phyloP scores from a whole-genome alignment of 2,329 filamentous ascomycete species.

The Aspergillaceae sp. region DNA sequence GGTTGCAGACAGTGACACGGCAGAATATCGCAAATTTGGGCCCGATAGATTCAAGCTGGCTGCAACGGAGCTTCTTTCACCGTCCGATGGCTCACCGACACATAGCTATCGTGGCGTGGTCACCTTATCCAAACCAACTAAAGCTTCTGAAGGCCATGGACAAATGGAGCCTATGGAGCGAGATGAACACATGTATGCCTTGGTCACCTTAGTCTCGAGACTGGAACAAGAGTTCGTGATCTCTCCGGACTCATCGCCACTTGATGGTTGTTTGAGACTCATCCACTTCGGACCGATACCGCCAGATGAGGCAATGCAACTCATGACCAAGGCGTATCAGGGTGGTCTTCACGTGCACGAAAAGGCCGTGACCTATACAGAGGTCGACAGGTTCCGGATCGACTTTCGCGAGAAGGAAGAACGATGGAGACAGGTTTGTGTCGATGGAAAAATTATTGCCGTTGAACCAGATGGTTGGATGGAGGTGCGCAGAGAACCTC shows the following conservation, averaged over 20 bases:
- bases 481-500: conserved; percentile 42
- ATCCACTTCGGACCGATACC: conserved; percentile 64
- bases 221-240: conserved; percentile 76
- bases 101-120: conserved; percentile 52
- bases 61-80: conserved; percentile 63
- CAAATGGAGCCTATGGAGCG: conserved; percentile 23
- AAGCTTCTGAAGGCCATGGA: background rate
- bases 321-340: conserved; percentile 61
- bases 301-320: conserved; percentile 60
- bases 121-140: conserved; percentile 27
- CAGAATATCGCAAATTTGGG: conserved; percentile 68
- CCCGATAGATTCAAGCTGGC: conserved; percentile 75
- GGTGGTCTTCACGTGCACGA: conserved; percentile 48
- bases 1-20: conserved; percentile 84
- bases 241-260: conserved; percentile 60
- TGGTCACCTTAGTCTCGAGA: conserved; percentile 68
- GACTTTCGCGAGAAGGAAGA: conserved; percentile 52
- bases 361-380: conserved; percentile 58
- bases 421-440: conserved; percentile 74
- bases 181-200: conserved; percentile 62
- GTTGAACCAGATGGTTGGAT: conserved; percentile 64
- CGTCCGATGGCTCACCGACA: conserved; percentile 42
- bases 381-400: conserved; percentile 59
- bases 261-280: conserved; percentile 63
- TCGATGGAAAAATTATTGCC: conserved; percentile 83